These are phyloP conservation scores for Metschnikowia similis DNA, from an alignment of 805 yeast genomes.

Conservation along the genomic window DNA sequence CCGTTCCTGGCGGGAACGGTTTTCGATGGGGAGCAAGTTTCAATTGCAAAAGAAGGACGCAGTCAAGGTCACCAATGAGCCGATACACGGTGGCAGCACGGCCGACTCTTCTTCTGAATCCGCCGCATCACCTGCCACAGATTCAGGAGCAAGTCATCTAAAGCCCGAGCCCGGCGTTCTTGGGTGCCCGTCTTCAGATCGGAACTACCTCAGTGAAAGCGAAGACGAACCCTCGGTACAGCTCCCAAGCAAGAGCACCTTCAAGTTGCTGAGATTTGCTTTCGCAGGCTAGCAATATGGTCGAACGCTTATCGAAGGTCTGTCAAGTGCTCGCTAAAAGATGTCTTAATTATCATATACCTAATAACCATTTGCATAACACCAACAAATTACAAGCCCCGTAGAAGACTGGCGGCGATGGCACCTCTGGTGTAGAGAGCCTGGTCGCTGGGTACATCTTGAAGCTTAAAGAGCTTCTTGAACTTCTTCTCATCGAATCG, in stretches of 20 bases:
- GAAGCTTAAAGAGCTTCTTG: conserved; percentile 35
- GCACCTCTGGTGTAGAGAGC: conserved; percentile 13
- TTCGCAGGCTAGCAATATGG: conserved; percentile 9
- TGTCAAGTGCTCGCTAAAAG: no score
- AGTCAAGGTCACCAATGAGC: conserved; percentile 3
- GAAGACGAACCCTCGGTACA: conserved; percentile 6
- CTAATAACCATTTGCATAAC: no score
- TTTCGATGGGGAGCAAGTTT: conserved; percentile 8
- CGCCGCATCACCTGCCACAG: conserved; percentile 5
- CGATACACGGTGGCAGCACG: background rate
- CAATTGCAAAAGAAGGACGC: conserved; percentile 2
- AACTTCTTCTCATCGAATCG: conserved; percentile 26
- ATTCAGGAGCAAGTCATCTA: background rate
- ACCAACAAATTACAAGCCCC: conserved; percentile 10
- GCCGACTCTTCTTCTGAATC: conserved; percentile 8
- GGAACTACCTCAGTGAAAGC: conserved; percentile 13
- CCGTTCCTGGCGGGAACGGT: conserved; percentile 12
- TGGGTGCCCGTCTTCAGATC: conserved; percentile 14
- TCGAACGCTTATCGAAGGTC: background rate
- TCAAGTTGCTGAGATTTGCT: conserved; percentile 16
- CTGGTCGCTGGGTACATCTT: conserved; percentile 17
- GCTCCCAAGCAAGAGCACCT: background rate
- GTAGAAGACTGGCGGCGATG: conserved; percentile 13
- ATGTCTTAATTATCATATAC: no score
- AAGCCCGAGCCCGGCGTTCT: background rate